Evolutionary conservation across 2,329 filamentous ascomycete genomes (phyloP).

Genomic region (Xylaria arbuscula): DNA sequence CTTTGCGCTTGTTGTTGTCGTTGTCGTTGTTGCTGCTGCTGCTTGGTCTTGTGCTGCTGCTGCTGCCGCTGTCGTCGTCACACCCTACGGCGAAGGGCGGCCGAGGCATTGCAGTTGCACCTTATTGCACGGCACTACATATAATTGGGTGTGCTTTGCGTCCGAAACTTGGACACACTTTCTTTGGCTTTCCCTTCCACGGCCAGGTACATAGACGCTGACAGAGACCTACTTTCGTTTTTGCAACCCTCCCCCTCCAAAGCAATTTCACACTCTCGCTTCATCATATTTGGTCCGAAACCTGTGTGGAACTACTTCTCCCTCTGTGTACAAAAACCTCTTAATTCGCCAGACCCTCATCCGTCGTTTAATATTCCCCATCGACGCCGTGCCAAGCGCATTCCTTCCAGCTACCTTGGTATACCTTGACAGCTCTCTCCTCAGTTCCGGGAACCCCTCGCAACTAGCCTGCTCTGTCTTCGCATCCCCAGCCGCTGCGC

Average conservation of each 20-base stretch:
- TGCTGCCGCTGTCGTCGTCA: slow-evolving; percentile 20
- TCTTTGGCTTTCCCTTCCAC: slow-evolving; percentile 41
- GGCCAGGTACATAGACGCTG: slow-evolving; percentile 38
- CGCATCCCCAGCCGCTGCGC: slow-evolving; percentile 36
- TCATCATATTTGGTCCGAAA: slow-evolving; percentile 37
- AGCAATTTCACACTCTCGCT: slow-evolving; percentile 29
- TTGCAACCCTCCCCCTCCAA: slow-evolving; percentile 38
- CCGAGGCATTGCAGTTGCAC: slow-evolving; percentile 43
- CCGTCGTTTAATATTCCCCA: slow-evolving; percentile 9
- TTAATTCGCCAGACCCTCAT: slow-evolving; percentile 1
- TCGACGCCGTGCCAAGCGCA: slow-evolving; percentile 40
- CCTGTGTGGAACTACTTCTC: slow-evolving; percentile 22
- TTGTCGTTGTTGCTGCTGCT: neutral
- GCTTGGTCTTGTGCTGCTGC: neutral
- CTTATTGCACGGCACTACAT: slow-evolving; percentile 35
- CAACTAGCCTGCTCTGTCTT: slow-evolving; percentile 36
- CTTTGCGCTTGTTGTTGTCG: slow-evolving; percentile 37
- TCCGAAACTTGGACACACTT: slow-evolving; percentile 41
- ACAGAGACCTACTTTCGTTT: slow-evolving; percentile 36
- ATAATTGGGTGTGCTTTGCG: slow-evolving; percentile 46
- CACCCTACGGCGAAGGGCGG: slow-evolving; percentile 29
- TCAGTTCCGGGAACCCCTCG: slow-evolving; percentile 37
- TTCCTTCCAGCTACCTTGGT: slow-evolving; percentile 35
- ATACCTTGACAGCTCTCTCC: slow-evolving; percentile 31
- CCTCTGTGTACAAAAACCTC: slow-evolving; percentile 10